Percentiles rank a stretch among this genome's conserved stretches.
phyloP scores from a whole-genome alignment of 768 basidiomycete species.

The Tricholoma sp. region DNA sequence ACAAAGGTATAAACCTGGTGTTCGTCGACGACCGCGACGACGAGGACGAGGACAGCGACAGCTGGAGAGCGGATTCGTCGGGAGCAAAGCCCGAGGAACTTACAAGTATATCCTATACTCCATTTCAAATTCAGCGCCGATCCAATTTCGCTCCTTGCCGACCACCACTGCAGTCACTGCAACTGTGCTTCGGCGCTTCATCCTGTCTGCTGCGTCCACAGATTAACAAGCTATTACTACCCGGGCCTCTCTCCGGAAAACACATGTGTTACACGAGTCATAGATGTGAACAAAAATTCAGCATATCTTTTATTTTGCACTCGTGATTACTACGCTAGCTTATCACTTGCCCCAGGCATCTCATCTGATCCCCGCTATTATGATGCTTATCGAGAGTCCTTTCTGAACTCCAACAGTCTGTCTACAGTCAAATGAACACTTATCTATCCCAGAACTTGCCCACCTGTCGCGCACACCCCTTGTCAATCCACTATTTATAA shows the following conservation, averaged over 20 bases:
- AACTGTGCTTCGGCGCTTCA: neutral
- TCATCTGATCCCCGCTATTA: too few species aligned
- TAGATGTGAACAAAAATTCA: too few species aligned
- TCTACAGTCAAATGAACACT: neutral
- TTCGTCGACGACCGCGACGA: slow-evolving; percentile 15
- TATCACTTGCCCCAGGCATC: too few species aligned
- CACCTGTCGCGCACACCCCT: neutral
- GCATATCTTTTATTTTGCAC: too few species aligned
- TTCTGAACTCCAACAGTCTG: too few species aligned
- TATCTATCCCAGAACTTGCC: neutral
- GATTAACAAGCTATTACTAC: too few species aligned
- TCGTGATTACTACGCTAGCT: too few species aligned
- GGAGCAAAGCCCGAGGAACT: slow-evolving; percentile 1
- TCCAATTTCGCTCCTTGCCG: slow-evolving; percentile 15
- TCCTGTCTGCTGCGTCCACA: too few species aligned
- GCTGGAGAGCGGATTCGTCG: slow-evolving; percentile 12
- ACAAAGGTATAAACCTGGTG: slow-evolving; percentile 6
- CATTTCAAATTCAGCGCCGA: slow-evolving; percentile 30
- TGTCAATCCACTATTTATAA: neutral
- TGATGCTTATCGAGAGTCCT: too few species aligned
- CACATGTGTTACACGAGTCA: neutral
- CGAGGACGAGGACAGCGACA: slow-evolving; percentile 13
- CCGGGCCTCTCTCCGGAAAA: slow-evolving; percentile 5
- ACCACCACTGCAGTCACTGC: neutral
- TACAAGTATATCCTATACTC: slow-evolving; percentile 3